Evolutionary conservation across 2,329 filamentous ascomycete species (phyloP), one percentile per base, ranked within the genome.

Genomic region (Neonectria coccinea): DNA sequence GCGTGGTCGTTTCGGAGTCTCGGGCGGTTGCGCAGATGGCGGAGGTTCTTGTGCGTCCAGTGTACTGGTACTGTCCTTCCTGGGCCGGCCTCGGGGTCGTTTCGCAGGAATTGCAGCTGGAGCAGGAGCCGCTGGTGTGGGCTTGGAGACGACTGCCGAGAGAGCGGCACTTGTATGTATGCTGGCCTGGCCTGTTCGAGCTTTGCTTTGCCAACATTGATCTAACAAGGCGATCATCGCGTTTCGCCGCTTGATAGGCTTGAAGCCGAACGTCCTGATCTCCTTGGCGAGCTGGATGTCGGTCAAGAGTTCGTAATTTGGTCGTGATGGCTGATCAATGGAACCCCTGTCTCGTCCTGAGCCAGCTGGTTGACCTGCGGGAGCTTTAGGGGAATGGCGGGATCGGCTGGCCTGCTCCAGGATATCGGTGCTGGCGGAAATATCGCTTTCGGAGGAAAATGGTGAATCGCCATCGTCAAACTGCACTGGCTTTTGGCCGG

Each of bases 191-290:
- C 55, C 59, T 4, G 67, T 54, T 12, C 74, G 70, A 20, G 84
- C 79, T 74, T 88, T 88, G 62, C 87, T 88, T 68, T 86, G 79
- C 91, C 91, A 94, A 75, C 92, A 94, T 72, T 89, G 86, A 56
- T 91, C 82, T 12, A 94, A 80, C 11, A 93, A 77, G 1, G 87
- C 82, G 65, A 94, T 89, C 89, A 92, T 93, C 9, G 88, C 87
- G 53, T 85, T 83, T 18, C 92, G 85, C 59, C 82, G 87, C 74
- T 89, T 92, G 31, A 94, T 81, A 1, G 89, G 81, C 74, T 94
- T 94, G 78, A 94, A 94, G 0, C 90, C 91, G 72, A 89, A 93
- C 0, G 83, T 81, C 5, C 84, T 80, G 48, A 94, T 80, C 71
- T 91, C 85, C 60, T 84, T 86, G 3, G 87, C 80, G 16, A 94